A percentile compares a stretch with the other conserved stretches of the same genome.
phyloP scores from a whole-genome alignment of 2,329 filamentous ascomycete species.

The Moelleriella libera region DNA sequence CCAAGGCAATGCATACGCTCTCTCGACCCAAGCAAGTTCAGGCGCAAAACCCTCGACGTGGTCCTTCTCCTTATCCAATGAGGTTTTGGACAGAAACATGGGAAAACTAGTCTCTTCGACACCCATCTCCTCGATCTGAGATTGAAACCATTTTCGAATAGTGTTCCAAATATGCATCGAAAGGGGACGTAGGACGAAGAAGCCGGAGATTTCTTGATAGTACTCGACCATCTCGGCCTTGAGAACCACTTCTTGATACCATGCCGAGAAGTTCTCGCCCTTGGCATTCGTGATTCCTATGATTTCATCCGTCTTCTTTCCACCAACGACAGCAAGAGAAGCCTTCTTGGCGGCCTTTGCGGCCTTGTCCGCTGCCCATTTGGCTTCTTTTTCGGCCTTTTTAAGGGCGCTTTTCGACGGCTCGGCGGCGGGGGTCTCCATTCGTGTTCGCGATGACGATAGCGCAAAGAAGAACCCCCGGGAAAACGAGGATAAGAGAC shows the following conservation, averaged over 20 bases:
- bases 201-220: slow-evolving; percentile 86
- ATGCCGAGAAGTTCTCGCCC: slow-evolving; percentile 74
- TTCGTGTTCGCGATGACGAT: not conserved
- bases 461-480: not conserved
- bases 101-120: slow-evolving; percentile 96
- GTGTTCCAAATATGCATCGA: slow-evolving; percentile 54
- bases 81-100: slow-evolving; percentile 86
- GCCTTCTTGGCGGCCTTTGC: slow-evolving; percentile 45
- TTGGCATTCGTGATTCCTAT: slow-evolving; percentile 85
- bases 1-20: slow-evolving; percentile 40
- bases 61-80: slow-evolving; percentile 77
- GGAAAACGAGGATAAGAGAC: no score
- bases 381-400: slow-evolving; percentile 51
- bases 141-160: slow-evolving; percentile 53
- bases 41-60: slow-evolving; percentile 98
- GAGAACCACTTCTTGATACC: slow-evolving; percentile 95
- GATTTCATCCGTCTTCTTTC: slow-evolving; percentile 51
- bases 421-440: slow-evolving; percentile 11
- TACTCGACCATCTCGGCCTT: slow-evolving; percentile 98
- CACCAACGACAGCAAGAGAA: slow-evolving; percentile 35
- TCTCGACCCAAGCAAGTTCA: slow-evolving; percentile 79
- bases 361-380: slow-evolving; percentile 46
- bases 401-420: slow-evolving; percentile 49
- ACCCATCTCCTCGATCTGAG: slow-evolving; percentile 75
- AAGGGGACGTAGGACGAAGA: slow-evolving; percentile 75